Base-by-base conservation (phyloP, 2,329 filamentous ascomycete species). In the Nigrospora oryzae region DNA sequence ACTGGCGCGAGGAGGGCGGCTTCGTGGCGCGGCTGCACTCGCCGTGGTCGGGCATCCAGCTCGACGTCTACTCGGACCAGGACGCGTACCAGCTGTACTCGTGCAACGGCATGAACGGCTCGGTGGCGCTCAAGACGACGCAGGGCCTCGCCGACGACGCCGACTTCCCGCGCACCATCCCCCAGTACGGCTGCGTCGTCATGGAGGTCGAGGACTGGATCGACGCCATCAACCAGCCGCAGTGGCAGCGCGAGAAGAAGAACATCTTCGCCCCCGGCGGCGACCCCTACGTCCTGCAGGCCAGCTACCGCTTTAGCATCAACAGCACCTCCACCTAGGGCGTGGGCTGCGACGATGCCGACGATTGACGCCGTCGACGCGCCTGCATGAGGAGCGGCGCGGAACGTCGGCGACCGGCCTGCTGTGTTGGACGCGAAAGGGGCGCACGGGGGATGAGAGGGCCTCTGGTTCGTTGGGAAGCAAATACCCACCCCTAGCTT, bases 171-270 rank as follows among this genome's bases (percentile, higher is more conserved):
- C 71, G 82, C 34, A 77, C 76, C 8, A 83, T 89, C 23, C 74
- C 79, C 45, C 62, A 90, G 69, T 88, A 89, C 59, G 89, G 88
- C 31, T 96, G 91, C 64, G 59, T 95, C 23, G 91, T 95, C 40
- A 77, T 96, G 64, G 91, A 96, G 69, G 87, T 93, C 12, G 80
- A 96, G 72, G 89, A 93, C 63, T 96, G 82, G 79, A 95, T 96
- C 58, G 90, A 95, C 61, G 89, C 76, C 23, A 93, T 97, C 67
- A 96, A 95, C 67, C 79, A 94, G 55, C 90, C 90, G 0, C 79
- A 89, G 64, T 96, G 91, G 91, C 81, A 81, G 47, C 78, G 90
- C 45, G 65, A 71, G 39, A 59, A 58, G 44, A 81, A 74, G 65
- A 79, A 84, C 57, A 67, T 84, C 48, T 83, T 67, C 54, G 71